Base-by-base conservation (phyloP, 495 filamentous ascomycete genomes). In the Aspergillus biplanus region DNA sequence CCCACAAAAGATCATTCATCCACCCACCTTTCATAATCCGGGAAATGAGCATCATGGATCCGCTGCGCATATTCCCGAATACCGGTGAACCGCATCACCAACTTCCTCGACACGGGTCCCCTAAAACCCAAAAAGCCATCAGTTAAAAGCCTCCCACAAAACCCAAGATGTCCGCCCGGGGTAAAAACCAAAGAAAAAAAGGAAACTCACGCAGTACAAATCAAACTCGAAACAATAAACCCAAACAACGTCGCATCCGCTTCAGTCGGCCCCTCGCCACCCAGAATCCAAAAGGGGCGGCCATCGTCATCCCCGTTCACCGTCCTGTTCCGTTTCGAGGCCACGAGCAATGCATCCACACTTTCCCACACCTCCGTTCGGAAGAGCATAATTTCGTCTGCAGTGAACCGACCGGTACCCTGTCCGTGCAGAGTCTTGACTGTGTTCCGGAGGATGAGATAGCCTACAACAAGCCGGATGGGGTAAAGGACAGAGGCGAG, bases 21-120 rank as follows among this genome's bases (percentile, higher is more conserved):
- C 59, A 7, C 33, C 75, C 75, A 75, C 3, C 53, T 11, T 18
- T 58, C 70, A 71, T 89, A 90, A 54, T 89, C 86, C 0, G 82
- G 76, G 58, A 89, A 89, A 65, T 84, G 89, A 0, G 59, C 54
- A 27, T 82, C 70, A 67, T 88, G 86, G 33, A 90, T 86, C 44
- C 82, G 73, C 9, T 58, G 50, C 7, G 84, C 86, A 70, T 89
- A 90, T 0, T 87, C 83, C 50, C 84, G 27, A 27, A 89, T 56
- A 0, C 74, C 72, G 1, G 84, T 81, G 37, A 81, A 81, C 3
- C 66, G 50, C 56, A 73, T 74, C 21, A 89, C 68, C 3, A 80
- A 61, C 48, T 69, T 67, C 52, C 71, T 73, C 5, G 80, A 76
- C 15, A 79, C 78, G 0, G 85, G 86, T 7, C 66, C 74, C 2